phyloP scores from a whole-genome alignment of 164 flowering plant genomes.

The Nymphaea thermarum region DNA sequence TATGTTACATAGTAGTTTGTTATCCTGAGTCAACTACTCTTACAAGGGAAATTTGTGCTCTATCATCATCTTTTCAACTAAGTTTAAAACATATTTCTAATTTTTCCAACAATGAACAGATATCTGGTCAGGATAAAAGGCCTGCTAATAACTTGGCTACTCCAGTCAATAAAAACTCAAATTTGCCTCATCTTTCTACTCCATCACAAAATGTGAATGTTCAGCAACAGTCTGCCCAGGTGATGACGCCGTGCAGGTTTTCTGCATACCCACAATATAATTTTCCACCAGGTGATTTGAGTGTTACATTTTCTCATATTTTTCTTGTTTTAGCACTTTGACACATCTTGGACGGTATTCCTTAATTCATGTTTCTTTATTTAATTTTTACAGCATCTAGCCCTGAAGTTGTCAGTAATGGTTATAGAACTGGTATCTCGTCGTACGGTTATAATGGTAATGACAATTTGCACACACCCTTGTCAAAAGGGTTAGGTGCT shows the following conservation, averaged over 20 bases:
- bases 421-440: not conserved
- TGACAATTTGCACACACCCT: not conserved
- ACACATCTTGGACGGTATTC: not conserved
- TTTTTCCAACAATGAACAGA: not conserved
- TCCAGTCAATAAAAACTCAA: not conserved
- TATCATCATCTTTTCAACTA: not conserved
- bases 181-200: not conserved
- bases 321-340: not conserved
- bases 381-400: not conserved
- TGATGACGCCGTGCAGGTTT: not conserved
- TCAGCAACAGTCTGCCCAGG: not conserved
- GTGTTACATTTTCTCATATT: not conserved
- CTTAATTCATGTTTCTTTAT: not conserved
- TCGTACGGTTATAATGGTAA: not conserved
- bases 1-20: not conserved
- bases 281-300: not conserved
- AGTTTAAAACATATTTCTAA: not conserved
- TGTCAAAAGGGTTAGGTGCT: not conserved
- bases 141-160: not conserved
- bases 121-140: not conserved
- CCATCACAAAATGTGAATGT: not conserved
- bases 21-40: not conserved
- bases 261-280: not conserved
- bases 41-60: not conserved
- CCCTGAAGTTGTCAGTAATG: not conserved